phyloP scores from a whole-genome alignment of 169 alveolate genomes.

The Plasmodium vinckei region DNA sequence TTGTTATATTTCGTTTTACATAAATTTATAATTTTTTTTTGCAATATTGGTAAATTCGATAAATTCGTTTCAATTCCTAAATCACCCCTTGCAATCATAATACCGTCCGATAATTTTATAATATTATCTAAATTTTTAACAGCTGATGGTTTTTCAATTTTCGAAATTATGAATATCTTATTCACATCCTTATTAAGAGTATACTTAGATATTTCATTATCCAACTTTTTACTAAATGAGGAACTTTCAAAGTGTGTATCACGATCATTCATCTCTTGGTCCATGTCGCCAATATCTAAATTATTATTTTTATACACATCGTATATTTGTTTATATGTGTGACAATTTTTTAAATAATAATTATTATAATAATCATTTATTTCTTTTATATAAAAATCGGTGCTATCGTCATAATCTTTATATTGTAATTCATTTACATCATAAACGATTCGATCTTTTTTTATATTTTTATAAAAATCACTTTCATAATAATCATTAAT shows the following conservation, averaged over 20 bases:
- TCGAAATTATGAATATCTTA: constrained; percentile 90
- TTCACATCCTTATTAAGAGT: constrained; percentile 76
- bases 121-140: constrained; percentile 93
- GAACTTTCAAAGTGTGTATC: constrained; percentile 1
- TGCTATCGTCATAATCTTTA: constrained; percentile 47
- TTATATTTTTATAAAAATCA: constrained; percentile 79
- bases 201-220: constrained; percentile 75
- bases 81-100: constrained; percentile 99
- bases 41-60: constrained; percentile 92
- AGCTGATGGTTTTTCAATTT: constrained; percentile 96
- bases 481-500: constrained; percentile 80
- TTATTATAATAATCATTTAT: constrained; percentile 65
- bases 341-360: constrained; percentile 57
- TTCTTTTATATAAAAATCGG: constrained; percentile 66
- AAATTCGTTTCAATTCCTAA: constrained; percentile 97
- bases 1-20: constrained; percentile 90
- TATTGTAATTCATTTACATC: constrained; percentile 57
- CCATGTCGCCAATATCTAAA: constrained; percentile 13
- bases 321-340: constrained; percentile 45
- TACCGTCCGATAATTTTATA: constrained; percentile 94
- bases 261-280: not conserved
- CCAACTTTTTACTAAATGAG: not conserved
- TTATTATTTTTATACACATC: constrained; percentile 56
- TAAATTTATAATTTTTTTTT: constrained; percentile 89
- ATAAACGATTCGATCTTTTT: constrained; percentile 75